Percentiles rank a stretch among this genome's conserved stretches.
These are phyloP conservation scores for Wilcoxina mikolae DNA, from an alignment of 495 filamentous ascomycete genomes.

Conservation along the genomic window DNA sequence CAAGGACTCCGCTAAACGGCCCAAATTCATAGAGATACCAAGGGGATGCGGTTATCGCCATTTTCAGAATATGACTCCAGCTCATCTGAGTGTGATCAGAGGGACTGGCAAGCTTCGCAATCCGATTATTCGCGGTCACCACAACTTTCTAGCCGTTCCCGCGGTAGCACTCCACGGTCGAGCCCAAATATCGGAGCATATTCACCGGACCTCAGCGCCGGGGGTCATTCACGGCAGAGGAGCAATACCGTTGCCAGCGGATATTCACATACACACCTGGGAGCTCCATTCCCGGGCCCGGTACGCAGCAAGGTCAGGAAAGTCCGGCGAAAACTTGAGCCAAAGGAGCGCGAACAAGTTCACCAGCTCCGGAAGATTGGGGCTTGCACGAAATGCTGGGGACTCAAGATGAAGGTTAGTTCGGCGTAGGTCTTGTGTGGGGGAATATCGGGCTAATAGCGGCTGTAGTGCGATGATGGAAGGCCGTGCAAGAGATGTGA, in stretches of 20 bases:
- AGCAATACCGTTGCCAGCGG: background rate
- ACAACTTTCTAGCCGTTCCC: constrained; percentile 16
- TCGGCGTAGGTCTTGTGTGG: background rate
- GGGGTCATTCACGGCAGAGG: constrained; percentile 5
- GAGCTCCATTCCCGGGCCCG: constrained; percentile 19
- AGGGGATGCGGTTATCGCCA: constrained; percentile 22
- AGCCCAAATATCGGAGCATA: constrained; percentile 18
- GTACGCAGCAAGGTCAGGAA: constrained; percentile 26
- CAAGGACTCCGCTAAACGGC: background rate
- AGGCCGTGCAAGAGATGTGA: constrained; percentile 28
- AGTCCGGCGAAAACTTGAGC: constrained; percentile 25
- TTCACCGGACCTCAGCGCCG: constrained; percentile 13
- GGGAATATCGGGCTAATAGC: background rate
- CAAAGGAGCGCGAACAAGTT: constrained; percentile 25
- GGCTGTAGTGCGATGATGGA: constrained; percentile 25
- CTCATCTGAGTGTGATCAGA: constrained; percentile 20
- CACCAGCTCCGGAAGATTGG: constrained; percentile 29
- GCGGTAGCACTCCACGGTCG: constrained; percentile 23
- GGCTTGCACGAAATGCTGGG: constrained; percentile 28
- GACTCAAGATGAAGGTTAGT: constrained; percentile 29
- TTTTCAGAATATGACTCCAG: constrained; percentile 27
- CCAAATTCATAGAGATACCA: constrained; percentile 9
- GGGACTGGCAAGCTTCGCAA: constrained; percentile 14
- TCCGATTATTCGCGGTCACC: constrained; percentile 23
- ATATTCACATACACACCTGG: constrained; percentile 15